Evolutionary conservation across 768 basidiomycete genomes (phyloP).

Genomic region (Cystofilobasidium ferigula): DNA sequence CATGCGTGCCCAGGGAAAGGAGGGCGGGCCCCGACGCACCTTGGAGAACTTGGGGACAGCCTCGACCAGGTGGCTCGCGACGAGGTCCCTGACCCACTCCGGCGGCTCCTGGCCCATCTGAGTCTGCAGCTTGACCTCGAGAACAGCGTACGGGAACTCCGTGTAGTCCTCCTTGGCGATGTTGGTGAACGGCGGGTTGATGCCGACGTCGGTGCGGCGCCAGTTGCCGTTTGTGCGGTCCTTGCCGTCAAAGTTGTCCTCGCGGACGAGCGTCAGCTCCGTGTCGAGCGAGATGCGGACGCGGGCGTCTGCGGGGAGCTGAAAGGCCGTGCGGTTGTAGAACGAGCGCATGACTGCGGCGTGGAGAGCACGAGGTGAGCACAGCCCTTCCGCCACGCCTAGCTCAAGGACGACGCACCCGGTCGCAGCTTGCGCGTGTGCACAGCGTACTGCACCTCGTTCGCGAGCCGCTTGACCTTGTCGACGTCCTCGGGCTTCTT

Average conservation of each 20-base stretch:
- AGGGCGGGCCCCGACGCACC: constrained; percentile 25
- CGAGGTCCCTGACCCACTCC: constrained; percentile 91
- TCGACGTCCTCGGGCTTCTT: constrained; percentile 91
- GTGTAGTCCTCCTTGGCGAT: constrained; percentile 69
- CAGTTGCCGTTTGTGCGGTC: constrained; percentile 75
- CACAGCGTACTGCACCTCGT: constrained; percentile 86
- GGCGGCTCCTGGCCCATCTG: constrained; percentile 92
- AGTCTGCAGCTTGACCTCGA: constrained; percentile 96
- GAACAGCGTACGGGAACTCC: constrained; percentile 88
- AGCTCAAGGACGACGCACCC: constrained; percentile 45
- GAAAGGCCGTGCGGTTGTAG: constrained; percentile 98
- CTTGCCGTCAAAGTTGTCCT: constrained; percentile 88
- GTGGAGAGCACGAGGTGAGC: background rate
- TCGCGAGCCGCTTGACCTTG: constrained; percentile 88
- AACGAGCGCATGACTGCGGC: constrained; percentile 80
- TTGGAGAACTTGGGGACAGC: constrained; percentile 93
- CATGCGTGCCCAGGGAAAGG: too few species aligned
- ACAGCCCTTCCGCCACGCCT: background rate
- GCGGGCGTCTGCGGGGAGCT: constrained; percentile 94
- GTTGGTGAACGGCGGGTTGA: constrained; percentile 58
- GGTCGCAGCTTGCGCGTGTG: constrained; percentile 69
- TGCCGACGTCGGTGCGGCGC: constrained; percentile 72
- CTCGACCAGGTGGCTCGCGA: constrained; percentile 87
- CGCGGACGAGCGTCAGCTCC: constrained; percentile 82
- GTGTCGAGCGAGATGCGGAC: constrained; percentile 98